A percentile compares a stretch with the other conserved stretches of the same genome.
phyloP scores from a whole-genome alignment of 2,329 filamentous ascomycete species.

The Pseudohalonectria lignicola region DNA sequence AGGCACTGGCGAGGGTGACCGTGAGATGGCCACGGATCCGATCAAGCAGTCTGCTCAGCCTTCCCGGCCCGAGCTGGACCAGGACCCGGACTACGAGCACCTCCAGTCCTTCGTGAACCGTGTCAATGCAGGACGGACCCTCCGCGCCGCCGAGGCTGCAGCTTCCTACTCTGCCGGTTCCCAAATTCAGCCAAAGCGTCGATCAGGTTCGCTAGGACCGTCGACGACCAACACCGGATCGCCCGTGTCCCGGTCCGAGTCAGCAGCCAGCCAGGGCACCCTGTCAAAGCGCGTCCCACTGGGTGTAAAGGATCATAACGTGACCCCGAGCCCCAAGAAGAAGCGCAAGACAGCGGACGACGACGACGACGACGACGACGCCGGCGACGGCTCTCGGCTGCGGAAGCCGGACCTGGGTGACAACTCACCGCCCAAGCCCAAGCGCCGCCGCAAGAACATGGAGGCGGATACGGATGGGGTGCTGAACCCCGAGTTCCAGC shows the following conservation, averaged over 20 bases:
- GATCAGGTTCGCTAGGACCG: slow-evolving; percentile 14
- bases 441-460: slow-evolving; percentile 17
- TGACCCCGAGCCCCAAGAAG: slow-evolving; percentile 24
- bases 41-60: too few relatives aligned
- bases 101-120: slow-evolving; percentile 22
- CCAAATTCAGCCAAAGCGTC: slow-evolving; percentile 13
- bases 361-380: slow-evolving; percentile 8
- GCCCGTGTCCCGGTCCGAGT: slow-evolving; percentile 12
- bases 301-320: slow-evolving; percentile 21
- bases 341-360: slow-evolving; percentile 21
- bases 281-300: slow-evolving; percentile 16
- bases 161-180: too few relatives aligned
- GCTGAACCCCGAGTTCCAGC: slow-evolving; percentile 13
- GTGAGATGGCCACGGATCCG: too few relatives aligned
- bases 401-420: slow-evolving; percentile 15
- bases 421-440: slow-evolving; percentile 13
- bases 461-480: slow-evolving; percentile 15
- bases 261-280: slow-evolving; percentile 4
- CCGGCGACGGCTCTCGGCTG: slow-evolving; percentile 8
- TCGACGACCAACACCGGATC: slow-evolving; percentile 17
- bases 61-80: background rate
- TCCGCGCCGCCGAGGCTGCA: background rate
- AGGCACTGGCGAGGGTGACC: too few relatives aligned
- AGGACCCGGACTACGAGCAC: slow-evolving; percentile 17
- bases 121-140: slow-evolving; percentile 13